Evolutionary conservation across 176 grass and related monocot genomes (phyloP), one percentile per base, ranked within the genome.

Genomic region (Cenchrus americanus): DNA sequence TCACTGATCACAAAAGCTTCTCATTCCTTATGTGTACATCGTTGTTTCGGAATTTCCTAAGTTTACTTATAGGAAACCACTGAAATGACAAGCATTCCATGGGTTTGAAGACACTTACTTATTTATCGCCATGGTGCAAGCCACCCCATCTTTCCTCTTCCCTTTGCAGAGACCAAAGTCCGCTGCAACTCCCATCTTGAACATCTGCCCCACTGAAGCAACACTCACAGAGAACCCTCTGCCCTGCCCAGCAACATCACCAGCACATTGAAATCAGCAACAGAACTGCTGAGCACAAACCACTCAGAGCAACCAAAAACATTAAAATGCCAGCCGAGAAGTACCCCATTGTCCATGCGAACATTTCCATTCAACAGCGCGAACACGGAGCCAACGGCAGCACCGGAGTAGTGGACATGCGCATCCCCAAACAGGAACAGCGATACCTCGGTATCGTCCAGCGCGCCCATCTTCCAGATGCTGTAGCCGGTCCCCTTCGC

Each of bases 81-180:
- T 37, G 55, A 42, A 83, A 65, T 17, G 17, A 55, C 32, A 76
- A 58, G 49, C 14, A 22, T 17, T 55, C 23, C 27, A 48, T 55
- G 21, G 8, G 61, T 50, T 8, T 64, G 14, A 22, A 78, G 19
- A 53, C 40, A 47, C 84, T 23, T 95, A 98, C 96, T 92, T 98
- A 79, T 87, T 92, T 89, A 95, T 94, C 37, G 42, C 80, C 96
- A 98, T 98, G 55, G 89, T 92, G 80, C 96, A 98, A n/a, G 87
- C 76, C 80, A 94, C 76, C 14, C 96, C 96, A 55, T 98, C 96
- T 82, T 98, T 95, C 81, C 91, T 95, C 79, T 92, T 98, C 62
- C 96, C 96, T 88, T 92, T 98, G 75, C 93, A 98, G 64, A 92
- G 18, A 47, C 85, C 91, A 46, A 90, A 94, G 86, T 98, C 96